Evolutionary conservation across 1,139 yeast genomes (phyloP), one percentile per base, ranked within the genome.

Genomic region (Saccharomycopsis hybrid): DNA sequence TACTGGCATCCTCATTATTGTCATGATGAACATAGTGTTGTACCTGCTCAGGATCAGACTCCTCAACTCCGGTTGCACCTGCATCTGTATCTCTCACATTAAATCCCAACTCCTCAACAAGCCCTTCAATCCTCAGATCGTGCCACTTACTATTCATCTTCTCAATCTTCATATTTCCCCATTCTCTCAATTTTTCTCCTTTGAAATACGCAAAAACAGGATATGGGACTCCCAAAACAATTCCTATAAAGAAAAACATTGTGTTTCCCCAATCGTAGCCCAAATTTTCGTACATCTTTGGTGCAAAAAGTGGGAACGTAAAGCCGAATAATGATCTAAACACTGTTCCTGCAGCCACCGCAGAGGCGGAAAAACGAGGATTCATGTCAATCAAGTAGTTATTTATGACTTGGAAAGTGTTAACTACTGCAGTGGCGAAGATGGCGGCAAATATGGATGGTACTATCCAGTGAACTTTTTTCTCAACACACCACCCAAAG

Each of bases 231-330:
- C 86, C 87, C 44, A 81, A 66, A 0, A 69, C 73, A 36, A 80
- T 59, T 7, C 77, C 80, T 46, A 81, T 65, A 36, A 80, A 66
- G 0, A 77, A 86, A 61, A 80, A 76, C 59, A 81, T 60, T 0
- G 85, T 76, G 57, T 78, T 78, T 13, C 85, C 84, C 86, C 85
- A 80, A 5, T 85, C 86, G 56, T 78, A 79, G 31, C 78, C 76
- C 35, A 75, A n/a, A 29, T 53, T 62, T 25, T 56, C 64, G 57
- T 73, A 74, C 77, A 75, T 71, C 24, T 65, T 62, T 25, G 65
- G 61, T 3, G 75, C 76, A 57, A 74, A 75, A 42, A 75, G 60
- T 18, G 80, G 80, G 63, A 79, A 77, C n/a, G 73, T 70, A 57
- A 78, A 78, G 1, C 84, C 85, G 59, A 79, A 70, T 46, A 70